Base-by-base conservation (phyloP, 345 rosid genomes). In the Moricandia arvensis region DNA sequence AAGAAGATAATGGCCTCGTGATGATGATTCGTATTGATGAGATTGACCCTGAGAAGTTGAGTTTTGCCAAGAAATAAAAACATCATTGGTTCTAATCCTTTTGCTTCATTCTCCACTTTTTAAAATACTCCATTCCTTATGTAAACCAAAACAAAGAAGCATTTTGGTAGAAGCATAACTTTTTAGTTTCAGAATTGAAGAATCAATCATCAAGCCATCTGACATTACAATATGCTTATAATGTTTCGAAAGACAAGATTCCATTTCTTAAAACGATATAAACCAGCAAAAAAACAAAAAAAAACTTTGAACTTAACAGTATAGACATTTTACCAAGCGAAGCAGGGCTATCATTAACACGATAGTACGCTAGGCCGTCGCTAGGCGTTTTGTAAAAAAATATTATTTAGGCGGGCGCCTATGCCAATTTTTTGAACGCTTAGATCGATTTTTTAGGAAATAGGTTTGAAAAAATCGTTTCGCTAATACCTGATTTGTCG, bases 41-140 rank as follows among this genome's bases (percentile, higher is more conserved):
- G 68, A 72, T 87, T 66, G 76, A 87, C 77, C 90, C 85, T 30
- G 82, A 83, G 69, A 4, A 47, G 11, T 45, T 85, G 64, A 83
- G 83, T 72, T 87, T 87, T 58, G 81, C 82, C 37, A 83, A 80
- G 80, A 82, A 79, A 61, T 74, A 66, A 31, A 5, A 61, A 54
- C 62, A 24, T 47, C 30, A 54, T 27, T 30, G 73, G 60, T 26
- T 78, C 41, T 43, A n/a, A 59, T 34, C 34, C 12, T 15, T 37
- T 65, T 64, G 53, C 67, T 33, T 43, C 53, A 57, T 43, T 33
- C 59, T 26, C 27, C 15, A 15, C 27, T 38, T 7, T 34, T 72
- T 18, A 53, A 30, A 45, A 27, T 62, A 47, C 8, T 59, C 0
- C 4, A 35, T 69, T 35, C 15, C 6, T 27, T 38, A 38, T 71